Evolutionary conservation across 2,329 filamentous ascomycete genomes (phyloP).

Genomic region (Thermomyces lanuginosus): DNA sequence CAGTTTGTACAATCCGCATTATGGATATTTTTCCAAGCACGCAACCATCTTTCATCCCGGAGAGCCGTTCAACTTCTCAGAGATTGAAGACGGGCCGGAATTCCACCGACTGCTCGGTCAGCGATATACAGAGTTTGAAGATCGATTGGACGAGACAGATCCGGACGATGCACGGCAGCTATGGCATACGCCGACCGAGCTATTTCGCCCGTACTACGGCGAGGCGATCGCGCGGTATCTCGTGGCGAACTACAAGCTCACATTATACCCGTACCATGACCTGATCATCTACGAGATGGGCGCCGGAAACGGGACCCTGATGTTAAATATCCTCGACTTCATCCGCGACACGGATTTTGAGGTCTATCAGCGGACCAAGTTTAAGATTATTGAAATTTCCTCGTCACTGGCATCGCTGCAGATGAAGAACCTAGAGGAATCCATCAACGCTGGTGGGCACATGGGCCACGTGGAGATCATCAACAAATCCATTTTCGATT

Average conservation of each 20-base stretch:
- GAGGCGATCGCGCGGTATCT: constrained; percentile 95
- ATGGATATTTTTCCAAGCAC: constrained; percentile 93
- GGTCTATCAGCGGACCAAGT: constrained; percentile 86
- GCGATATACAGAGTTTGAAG: constrained; percentile 81
- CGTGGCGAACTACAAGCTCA: constrained; percentile 87
- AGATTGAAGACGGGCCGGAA: constrained; percentile 64
- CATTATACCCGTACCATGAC: constrained; percentile 87
- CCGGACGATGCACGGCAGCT: constrained; percentile 68
- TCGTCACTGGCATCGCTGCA: constrained; percentile 64
- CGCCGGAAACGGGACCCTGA: constrained; percentile 88
- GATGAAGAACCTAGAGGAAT: constrained; percentile 49
- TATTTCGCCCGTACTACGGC: constrained; percentile 92
- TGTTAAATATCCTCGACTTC: constrained; percentile 95
- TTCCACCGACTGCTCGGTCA: constrained; percentile 63
- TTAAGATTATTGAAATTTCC: constrained; percentile 92
- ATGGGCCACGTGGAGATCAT: constrained; percentile 79
- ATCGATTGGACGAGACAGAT: constrained; percentile 57
- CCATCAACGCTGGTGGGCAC: constrained; percentile 57
- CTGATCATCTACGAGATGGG: constrained; percentile 98
- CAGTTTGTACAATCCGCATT: constrained; percentile 83
- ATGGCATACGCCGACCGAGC: constrained; percentile 96
- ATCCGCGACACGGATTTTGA: constrained; percentile 78
- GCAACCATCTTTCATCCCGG: constrained; percentile 91
- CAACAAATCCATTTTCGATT: constrained; percentile 89
- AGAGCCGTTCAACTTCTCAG: constrained; percentile 74